Evolutionary conservation across 306 rosid species (phyloP).

Genomic region (Fragaria ananassa): DNA sequence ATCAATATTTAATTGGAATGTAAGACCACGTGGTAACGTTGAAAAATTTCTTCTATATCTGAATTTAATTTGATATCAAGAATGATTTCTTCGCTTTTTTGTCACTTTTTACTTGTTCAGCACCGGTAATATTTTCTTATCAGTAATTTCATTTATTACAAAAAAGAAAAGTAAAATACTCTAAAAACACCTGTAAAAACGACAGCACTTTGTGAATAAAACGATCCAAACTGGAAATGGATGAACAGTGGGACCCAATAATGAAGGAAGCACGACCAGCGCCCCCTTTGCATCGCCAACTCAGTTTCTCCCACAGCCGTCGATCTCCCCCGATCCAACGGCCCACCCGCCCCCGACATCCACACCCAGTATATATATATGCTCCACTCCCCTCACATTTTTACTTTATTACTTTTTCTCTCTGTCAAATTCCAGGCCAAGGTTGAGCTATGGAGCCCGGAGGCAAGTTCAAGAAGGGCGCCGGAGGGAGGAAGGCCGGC

Average conservation of each 20-base stretch:
- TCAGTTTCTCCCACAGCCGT: conserved; percentile 7
- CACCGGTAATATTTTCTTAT: too few species aligned
- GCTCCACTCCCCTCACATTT: not conserved
- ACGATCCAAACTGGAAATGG: not conserved
- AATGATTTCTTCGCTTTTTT: too few species aligned
- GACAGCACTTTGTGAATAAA: not conserved
- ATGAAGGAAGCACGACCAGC: not conserved
- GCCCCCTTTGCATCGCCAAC: not conserved
- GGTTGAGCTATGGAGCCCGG: conserved; percentile 27
- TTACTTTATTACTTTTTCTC: not conserved
- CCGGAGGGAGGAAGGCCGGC: conserved; percentile 41
- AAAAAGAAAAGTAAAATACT: not conserved
- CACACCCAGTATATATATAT: not conserved
- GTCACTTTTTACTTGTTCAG: not conserved
- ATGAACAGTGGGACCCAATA: not conserved
- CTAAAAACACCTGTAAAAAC: not conserved
- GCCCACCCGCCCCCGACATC: not conserved
- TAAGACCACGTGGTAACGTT: too few species aligned
- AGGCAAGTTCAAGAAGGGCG: conserved; percentile 42
- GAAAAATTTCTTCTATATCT: too few species aligned
- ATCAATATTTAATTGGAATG: too few species aligned
- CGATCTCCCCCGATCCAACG: not conserved
- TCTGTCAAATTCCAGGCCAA: not conserved
- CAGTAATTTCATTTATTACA: too few species aligned
- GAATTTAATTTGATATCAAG: too few species aligned